These are phyloP conservation scores for Durio zibethinus DNA, from an alignment of 345 rosid genomes.

Conservation along the genomic window DNA sequence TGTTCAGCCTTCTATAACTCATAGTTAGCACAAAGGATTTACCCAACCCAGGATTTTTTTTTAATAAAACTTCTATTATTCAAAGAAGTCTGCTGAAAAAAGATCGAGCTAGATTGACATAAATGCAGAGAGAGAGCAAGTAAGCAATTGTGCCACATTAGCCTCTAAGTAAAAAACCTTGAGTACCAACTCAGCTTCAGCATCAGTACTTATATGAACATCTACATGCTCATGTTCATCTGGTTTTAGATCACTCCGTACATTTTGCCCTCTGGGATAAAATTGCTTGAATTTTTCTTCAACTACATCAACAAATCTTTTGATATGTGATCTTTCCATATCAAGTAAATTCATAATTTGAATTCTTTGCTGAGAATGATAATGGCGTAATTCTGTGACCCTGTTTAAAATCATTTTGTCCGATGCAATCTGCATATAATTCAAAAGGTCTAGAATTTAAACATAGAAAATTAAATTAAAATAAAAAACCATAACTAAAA, in stretches of 20 bases:
- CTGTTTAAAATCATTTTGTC: conserved; percentile 47
- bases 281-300: conserved; percentile 48
- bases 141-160: not conserved
- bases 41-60: not conserved
- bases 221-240: conserved; percentile 58
- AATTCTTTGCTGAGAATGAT: conserved; percentile 57
- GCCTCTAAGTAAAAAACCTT: conserved; percentile 34
- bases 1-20: conserved; percentile 2
- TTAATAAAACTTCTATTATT: not conserved
- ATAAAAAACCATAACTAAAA: conserved; percentile 5
- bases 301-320: conserved; percentile 34
- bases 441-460: conserved; percentile 16
- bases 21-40: not conserved
- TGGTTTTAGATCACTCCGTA: conserved; percentile 31
- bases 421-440: conserved; percentile 49
- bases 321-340: conserved; percentile 53
- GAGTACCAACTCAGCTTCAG: conserved; percentile 27
- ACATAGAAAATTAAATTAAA: conserved; percentile 15
- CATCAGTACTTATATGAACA: conserved; percentile 46
- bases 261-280: conserved; percentile 30
- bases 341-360: conserved; percentile 53
- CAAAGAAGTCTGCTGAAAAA: not conserved
- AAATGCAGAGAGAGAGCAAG: not conserved
- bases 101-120: not conserved
- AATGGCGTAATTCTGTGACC: conserved; percentile 48